phyloP scores from a whole-genome alignment of 257 asterid species.

The Nicotiana sylvestris region DNA sequence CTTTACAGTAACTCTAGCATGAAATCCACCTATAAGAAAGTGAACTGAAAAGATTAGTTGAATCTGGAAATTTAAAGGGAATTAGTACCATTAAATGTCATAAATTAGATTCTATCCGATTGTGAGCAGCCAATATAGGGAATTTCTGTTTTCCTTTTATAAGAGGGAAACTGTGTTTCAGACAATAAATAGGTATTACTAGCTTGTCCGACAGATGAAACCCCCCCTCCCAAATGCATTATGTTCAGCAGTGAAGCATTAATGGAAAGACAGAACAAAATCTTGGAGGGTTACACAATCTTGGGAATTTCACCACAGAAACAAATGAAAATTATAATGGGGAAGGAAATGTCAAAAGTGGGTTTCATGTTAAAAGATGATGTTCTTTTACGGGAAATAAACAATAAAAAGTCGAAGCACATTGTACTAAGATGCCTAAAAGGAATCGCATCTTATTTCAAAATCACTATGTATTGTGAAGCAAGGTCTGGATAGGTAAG shows the following conservation, averaged over 20 bases:
- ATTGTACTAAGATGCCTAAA: no score
- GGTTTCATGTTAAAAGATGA: not conserved
- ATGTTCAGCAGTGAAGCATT: not conserved
- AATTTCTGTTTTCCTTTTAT: not conserved
- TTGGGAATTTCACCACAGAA: not conserved
- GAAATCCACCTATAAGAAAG: conserved; percentile 10
- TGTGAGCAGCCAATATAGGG: not conserved
- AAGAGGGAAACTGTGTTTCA: not conserved
- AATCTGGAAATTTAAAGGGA: not conserved
- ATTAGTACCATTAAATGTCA: not conserved
- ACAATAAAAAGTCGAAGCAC: not conserved
- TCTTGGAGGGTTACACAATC: no score
- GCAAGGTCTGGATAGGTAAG: no score
- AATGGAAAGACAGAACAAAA: not conserved
- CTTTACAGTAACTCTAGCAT: not conserved
- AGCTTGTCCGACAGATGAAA: not conserved
- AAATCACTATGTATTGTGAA: no score
- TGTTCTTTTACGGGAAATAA: not conserved
- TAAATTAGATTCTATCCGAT: not conserved
- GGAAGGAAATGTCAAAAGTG: not conserved
- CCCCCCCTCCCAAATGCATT: not conserved
- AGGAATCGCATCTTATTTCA: no score
- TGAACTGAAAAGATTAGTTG: not conserved
- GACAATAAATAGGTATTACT: not conserved
- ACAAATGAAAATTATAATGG: not conserved